Conservation (phyloP, 1,284 basidiomycete genomes). For the Melampsora allii-populina region DNA sequence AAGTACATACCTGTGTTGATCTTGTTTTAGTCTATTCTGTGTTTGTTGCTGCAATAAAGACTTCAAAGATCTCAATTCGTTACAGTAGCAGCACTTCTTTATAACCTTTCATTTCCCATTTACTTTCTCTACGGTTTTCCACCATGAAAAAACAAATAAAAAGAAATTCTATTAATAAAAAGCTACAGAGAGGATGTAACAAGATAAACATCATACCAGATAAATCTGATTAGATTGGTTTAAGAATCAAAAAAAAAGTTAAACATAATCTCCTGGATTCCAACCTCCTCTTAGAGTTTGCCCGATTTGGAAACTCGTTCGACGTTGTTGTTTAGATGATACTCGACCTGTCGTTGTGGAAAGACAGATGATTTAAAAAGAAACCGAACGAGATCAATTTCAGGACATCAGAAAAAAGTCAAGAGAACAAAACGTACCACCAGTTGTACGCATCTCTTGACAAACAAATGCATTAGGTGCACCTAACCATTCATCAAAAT, state of each 20-base stretch:
- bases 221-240: background rate
- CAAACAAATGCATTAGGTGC: conserved; percentile 94
- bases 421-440: conserved; percentile 45
- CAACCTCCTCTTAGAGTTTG: conserved; percentile 36
- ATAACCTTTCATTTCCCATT: too few relatives aligned
- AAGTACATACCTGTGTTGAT: too few relatives aligned
- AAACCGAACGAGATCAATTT: too few relatives aligned
- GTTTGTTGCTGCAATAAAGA: too few relatives aligned
- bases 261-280: conserved; percentile 42
- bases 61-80: too few relatives aligned
- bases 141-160: background rate
- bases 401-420: background rate
- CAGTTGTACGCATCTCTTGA: conserved; percentile 73
- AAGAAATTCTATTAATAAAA: background rate
- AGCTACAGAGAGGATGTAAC: too few relatives aligned
- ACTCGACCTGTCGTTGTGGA: too few relatives aligned
- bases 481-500: conserved; percentile 86
- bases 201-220: too few relatives aligned
- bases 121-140: background rate
- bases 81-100: too few relatives aligned
- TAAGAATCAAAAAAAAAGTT: background rate
- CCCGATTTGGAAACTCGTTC: conserved; percentile 33
- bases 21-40: too few relatives aligned
- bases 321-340: conserved; percentile 37
- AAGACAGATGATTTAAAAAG: background rate